phyloP scores from a whole-genome alignment of 1,284 basidiomycete genomes.

The Malassezia arunalokei region DNA sequence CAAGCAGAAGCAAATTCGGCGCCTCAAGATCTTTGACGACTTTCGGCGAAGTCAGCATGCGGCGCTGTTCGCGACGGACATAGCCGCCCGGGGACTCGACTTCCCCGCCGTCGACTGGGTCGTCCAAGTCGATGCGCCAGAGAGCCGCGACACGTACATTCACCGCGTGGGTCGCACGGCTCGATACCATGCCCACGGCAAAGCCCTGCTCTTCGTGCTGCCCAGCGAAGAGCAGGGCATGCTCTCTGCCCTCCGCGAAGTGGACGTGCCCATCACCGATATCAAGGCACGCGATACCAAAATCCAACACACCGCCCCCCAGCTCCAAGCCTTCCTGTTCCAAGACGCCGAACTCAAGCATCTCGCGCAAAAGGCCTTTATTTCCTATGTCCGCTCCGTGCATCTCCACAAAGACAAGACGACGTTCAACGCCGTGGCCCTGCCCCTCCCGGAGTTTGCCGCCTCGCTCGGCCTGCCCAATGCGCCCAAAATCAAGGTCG shows the following conservation, averaged over 20 bases:
- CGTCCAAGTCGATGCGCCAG: conserved; percentile 88
- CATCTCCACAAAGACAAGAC: conserved; percentile 87
- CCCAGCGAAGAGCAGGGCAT: conserved; percentile 90
- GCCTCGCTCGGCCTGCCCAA: conserved; percentile 84
- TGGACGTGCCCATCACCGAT: conserved; percentile 57
- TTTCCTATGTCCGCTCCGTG: conserved; percentile 86
- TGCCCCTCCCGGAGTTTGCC: conserved; percentile 74
- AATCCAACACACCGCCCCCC: conserved; percentile 70
- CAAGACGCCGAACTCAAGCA: conserved; percentile 96
- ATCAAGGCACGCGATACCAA: conserved; percentile 87
- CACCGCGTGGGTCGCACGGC: conserved; percentile 94
- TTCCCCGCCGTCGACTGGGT: conserved; percentile 98
- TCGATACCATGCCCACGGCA: conserved; percentile 79
- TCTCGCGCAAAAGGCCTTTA: conserved; percentile 88
- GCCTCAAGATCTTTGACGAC: conserved; percentile 51
- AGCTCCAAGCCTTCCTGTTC: conserved; percentile 85
- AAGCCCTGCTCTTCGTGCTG: conserved; percentile 67
- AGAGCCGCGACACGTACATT: conserved; percentile 96
- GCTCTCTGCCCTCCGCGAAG: conserved; percentile 59
- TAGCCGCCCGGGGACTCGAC: conserved; percentile 89
- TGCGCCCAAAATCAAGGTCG: conserved; percentile 87
- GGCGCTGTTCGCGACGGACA: conserved; percentile 59
- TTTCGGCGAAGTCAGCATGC: conserved; percentile 37
- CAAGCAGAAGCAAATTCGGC: conserved; percentile 86
- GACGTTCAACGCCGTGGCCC: conserved; percentile 71